Base-by-base conservation (phyloP, 768 basidiomycete species). In the Trametes elegans region DNA sequence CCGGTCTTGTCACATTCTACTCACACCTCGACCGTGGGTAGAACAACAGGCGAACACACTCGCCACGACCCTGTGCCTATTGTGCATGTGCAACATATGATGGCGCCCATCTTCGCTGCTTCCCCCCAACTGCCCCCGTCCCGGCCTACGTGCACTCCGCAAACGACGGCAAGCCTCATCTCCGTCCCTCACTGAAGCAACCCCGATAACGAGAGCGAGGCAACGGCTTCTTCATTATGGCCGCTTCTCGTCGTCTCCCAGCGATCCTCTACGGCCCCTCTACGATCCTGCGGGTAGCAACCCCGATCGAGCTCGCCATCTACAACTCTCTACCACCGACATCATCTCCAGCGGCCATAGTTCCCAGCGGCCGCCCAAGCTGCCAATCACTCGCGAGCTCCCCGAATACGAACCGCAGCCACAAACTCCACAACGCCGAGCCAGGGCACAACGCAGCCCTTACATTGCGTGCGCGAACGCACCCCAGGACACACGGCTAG, bases 241-340 rank as follows among this genome's bases (percentile, higher is more conserved):
- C 19, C 18, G 42, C 18, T 43, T 43, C 51, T 43, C 42, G n/a
- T 32, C 39, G 19, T 44, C 51, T 29, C 51, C 14, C 34, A 21
- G 34, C 26, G 51, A 53, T 53, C 51, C 51, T 53, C 51, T 45
- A 38, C 34, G 29, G 24, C 51, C 51, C 42, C 51, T 53, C 51
- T 53, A 53, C 42, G 42, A 7, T 35, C 51, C 34, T 43, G 34
- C 23, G 34, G 42, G 9, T 53, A 21, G 31, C 51, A 53, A 45
- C 51, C 27, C 39, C 40, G 13, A 43, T 11, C 39, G 39, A 14
- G 35, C 36, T 35, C 32, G 23, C 16, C 5, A 7, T 18, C 32
- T 36, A n/a, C 42, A 8, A 47, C 46, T 26, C 54, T 43, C 54
- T 55, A 49, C 31, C 29, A 16, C 54, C 54, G 38, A 21, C 28